phyloP scores from a whole-genome alignment of 1,139 yeast species.

The Diutina rugosa region DNA sequence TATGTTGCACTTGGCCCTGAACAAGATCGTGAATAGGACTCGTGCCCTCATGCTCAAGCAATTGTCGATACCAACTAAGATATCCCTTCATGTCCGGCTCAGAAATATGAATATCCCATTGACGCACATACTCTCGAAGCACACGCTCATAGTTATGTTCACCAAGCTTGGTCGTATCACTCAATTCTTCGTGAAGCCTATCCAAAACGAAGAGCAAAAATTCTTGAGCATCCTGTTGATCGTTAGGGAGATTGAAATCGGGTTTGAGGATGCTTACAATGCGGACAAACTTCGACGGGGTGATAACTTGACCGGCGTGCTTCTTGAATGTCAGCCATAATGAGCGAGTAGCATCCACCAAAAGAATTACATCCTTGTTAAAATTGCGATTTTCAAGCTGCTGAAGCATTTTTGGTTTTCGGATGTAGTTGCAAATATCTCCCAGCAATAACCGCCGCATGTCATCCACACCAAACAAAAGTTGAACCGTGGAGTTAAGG shows the following conservation, averaged over 20 bases:
- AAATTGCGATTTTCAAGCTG: background rate
- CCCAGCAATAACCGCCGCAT: constrained; percentile 31
- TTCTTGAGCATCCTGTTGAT: constrained; percentile 75
- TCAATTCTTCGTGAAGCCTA: constrained; percentile 55
- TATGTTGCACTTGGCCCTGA: constrained; percentile 59
- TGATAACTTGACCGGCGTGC: constrained; percentile 49
- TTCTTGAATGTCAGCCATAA: constrained; percentile 29
- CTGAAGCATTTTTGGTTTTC: constrained; percentile 14
- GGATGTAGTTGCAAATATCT: constrained; percentile 10
- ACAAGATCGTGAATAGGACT: constrained; percentile 54
- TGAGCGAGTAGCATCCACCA: constrained; percentile 34
- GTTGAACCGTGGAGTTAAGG: constrained; percentile 57
- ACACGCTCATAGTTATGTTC: constrained; percentile 4
- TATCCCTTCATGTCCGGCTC: constrained; percentile 35
- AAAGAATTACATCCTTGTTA: constrained; percentile 5
- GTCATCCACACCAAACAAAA: constrained; percentile 39
- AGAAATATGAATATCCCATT: constrained; percentile 20
- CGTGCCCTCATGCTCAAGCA: constrained; percentile 41
- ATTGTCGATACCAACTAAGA: constrained; percentile 42
- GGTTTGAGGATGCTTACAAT: constrained; percentile 44
- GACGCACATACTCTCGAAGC: constrained; percentile 12
- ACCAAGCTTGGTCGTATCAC: constrained; percentile 15
- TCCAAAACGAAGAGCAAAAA: constrained; percentile 55
- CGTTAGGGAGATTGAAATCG: constrained; percentile 52
- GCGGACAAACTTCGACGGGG: constrained; percentile 51